Evolutionary conservation across 2,329 filamentous ascomycete species (phyloP).

Genomic region (Penicillium sp.): DNA sequence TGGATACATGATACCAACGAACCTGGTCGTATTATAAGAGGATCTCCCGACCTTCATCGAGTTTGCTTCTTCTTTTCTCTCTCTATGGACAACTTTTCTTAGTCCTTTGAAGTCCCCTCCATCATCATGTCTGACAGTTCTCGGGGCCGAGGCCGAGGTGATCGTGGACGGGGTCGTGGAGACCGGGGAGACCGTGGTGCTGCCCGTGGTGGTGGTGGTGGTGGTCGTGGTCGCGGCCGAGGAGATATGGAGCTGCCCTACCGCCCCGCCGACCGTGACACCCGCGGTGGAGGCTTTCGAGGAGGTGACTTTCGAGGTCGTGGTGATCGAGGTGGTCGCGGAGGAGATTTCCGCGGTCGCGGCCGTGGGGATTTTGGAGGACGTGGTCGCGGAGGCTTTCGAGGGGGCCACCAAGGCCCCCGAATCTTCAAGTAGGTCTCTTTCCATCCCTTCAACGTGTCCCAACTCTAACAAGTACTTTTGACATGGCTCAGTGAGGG

Average conservation of each 20-base stretch:
- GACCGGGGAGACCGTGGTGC: slow-evolving; percentile 22
- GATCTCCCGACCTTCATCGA: not conserved
- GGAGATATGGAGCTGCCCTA: slow-evolving; percentile 26
- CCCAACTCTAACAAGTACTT: not conserved
- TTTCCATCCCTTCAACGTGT: not conserved
- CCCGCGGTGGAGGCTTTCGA: slow-evolving; percentile 7
- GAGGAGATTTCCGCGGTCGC: slow-evolving; percentile 22
- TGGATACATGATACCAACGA: no score
- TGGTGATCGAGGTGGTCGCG: slow-evolving; percentile 17
- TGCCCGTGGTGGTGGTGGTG: slow-evolving; percentile 24
- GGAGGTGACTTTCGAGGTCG: slow-evolving; percentile 13
- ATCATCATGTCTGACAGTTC: slow-evolving; percentile 16
- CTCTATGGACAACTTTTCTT: not conserved
- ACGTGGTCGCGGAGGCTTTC: slow-evolving; percentile 10
- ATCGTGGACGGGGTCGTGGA: slow-evolving; percentile 17
- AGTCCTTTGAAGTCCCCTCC: not conserved
- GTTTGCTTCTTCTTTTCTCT: not conserved
- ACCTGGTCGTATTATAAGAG: not conserved
- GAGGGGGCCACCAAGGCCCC: slow-evolving; percentile 25
- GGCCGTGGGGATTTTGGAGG: slow-evolving; percentile 21
- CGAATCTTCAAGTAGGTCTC: slow-evolving; percentile 32
- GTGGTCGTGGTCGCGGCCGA: slow-evolving; percentile 26
- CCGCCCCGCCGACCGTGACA: slow-evolving; percentile 23
- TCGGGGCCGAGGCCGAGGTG: slow-evolving; percentile 22
- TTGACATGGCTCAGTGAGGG: slow-evolving; percentile 18